Conservation (phyloP, 495 filamentous ascomycete genomes). For the Tetracladium marchalianum region DNA sequence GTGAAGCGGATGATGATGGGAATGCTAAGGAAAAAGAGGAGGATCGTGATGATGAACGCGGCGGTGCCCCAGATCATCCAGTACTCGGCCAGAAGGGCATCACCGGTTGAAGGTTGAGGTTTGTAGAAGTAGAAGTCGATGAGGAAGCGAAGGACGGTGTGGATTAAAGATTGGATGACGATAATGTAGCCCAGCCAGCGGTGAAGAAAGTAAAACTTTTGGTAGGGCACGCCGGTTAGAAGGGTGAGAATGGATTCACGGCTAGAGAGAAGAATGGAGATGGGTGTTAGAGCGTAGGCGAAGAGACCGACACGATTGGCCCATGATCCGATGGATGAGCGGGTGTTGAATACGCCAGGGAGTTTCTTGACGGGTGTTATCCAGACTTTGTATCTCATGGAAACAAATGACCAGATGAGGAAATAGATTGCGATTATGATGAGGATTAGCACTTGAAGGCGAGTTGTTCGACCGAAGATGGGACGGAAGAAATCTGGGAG, state of each 20-base stretch:
- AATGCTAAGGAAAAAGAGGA: constrained; percentile 45
- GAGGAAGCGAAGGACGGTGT: constrained; percentile 55
- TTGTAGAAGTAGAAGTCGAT: constrained; percentile 52
- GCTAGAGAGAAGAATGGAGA: constrained; percentile 47
- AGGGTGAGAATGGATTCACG: constrained; percentile 51
- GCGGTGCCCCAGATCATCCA: constrained; percentile 60
- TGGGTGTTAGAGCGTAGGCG: constrained; percentile 56
- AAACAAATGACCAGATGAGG: constrained; percentile 47
- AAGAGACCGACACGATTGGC: constrained; percentile 51
- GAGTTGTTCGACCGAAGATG: constrained; percentile 21
- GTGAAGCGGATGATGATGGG: constrained; percentile 44
- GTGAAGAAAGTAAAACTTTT: constrained; percentile 61
- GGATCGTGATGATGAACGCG: constrained; percentile 44
- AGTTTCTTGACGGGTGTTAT: constrained; percentile 43
- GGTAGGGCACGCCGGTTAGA: constrained; percentile 55
- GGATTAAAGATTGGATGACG: constrained; percentile 46
- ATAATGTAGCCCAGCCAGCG: constrained; percentile 57
- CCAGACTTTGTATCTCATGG: constrained; percentile 49
- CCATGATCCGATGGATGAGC: constrained; percentile 50
- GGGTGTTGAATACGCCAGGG: constrained; percentile 39
- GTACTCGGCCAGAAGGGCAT: constrained; percentile 38
- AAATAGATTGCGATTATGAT: constrained; percentile 41
- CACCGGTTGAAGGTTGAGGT: constrained; percentile 47
- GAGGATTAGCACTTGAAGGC: constrained; percentile 40
- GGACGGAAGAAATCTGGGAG: constrained; percentile 9